Base-by-base conservation (phyloP, 176 grass and related monocot genomes). In the Cenchrus americanus region DNA sequence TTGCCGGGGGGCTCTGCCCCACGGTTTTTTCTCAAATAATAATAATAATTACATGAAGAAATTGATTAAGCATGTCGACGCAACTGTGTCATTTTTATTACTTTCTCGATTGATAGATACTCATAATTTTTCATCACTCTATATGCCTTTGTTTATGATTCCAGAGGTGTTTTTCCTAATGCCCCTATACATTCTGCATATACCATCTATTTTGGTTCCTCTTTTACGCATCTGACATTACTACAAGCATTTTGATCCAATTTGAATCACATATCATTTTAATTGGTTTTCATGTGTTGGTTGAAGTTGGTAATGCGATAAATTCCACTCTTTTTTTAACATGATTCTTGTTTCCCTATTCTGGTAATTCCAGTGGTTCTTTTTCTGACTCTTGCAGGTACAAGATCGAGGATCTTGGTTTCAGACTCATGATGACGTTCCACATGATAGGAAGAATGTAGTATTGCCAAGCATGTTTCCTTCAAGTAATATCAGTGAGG, bases 381-480 rank as follows among this genome's bases (percentile, higher is more conserved):
- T 81, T 75, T 86, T 75, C 15, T 73, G 14, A 73, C 44, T 78
- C 66, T 47, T 79, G 43, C 86, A 98, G 96, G 83, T 98, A 77
- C 81, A 85, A 14, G 93, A 98, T 89, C 90, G 40, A 86, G 93
- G 91, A 69, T 82, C 87, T 80, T 98, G 96, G 93, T 87, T 92
- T 62, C 75, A 82, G 49, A 84, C 69, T 52, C 82, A 95, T 62
- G 84, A 92, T 85, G 89, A 98, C 83, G 77, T 98, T 73, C 89
- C 91, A 60, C 17, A 32, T 8, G 21, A 88, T 53, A 92, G 93
- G 82, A 95, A 88, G 51, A 88, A 51, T 88, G 76, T 91, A 61
- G 80, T 98, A 86, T 64, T 92, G 62, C 89, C 91, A 10, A 93
- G 96, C 83, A 98, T 98, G 93, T 98, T 95, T 93, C 91, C 96